A percentile compares a stretch with the other conserved stretches of the same genome.
phyloP scores from a whole-genome alignment of 176 grass and related monocot species.

The Aegilops sharonensis region DNA sequence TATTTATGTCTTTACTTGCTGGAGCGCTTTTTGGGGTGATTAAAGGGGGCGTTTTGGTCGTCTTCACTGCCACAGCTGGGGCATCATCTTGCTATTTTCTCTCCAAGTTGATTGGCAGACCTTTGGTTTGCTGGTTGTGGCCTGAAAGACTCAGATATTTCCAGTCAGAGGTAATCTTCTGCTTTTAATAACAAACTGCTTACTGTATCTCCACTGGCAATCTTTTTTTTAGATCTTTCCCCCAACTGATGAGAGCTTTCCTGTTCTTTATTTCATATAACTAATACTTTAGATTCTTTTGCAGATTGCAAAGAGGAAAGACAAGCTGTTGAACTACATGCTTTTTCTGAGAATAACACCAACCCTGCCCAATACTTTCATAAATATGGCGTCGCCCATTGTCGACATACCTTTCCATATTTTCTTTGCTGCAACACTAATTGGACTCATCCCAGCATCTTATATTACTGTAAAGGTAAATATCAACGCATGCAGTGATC shows the following conservation, averaged over 20 bases:
- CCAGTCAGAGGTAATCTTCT: conserved; percentile 78
- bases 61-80: conserved; percentile 89
- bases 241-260: not conserved
- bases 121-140: conserved; percentile 87
- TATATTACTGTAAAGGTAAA: conserved; percentile 96
- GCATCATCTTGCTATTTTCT: conserved; percentile 94
- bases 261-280: conserved; percentile 18
- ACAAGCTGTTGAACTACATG: conserved; percentile 97
- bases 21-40: conserved; percentile 96
- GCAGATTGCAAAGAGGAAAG: conserved; percentile 89
- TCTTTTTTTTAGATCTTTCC: conserved; percentile 27
- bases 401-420: conserved; percentile 97
- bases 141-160: conserved; percentile 92
- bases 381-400: conserved; percentile 98
- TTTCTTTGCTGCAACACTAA: conserved; percentile 93
- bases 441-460: conserved; percentile 89
- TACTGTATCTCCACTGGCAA: not conserved
- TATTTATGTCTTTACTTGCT: conserved; percentile 97
- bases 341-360: conserved; percentile 99
- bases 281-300: conserved; percentile 24
- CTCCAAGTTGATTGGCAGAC: conserved; percentile 93
- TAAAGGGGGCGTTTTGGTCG: conserved; percentile 81
- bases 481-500: not conserved
- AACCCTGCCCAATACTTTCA: conserved; percentile 95
- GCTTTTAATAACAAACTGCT: not conserved